phyloP scores from a whole-genome alignment of 2,329 filamentous ascomycete species.

The Stromatinia cepivora region DNA sequence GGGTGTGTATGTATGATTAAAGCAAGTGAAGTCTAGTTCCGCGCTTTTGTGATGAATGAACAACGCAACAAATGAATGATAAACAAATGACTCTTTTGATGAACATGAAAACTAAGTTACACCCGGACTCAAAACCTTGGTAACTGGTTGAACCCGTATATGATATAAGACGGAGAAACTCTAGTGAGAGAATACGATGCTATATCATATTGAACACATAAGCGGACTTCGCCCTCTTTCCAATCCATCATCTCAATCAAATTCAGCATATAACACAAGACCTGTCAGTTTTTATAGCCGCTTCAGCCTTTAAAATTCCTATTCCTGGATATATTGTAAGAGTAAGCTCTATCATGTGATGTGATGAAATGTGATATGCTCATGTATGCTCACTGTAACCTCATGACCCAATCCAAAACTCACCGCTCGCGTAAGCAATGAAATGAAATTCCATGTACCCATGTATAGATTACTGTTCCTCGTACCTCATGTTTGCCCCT shows the following conservation, averaged over 20 bases:
- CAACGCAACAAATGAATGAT: background rate
- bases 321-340: background rate
- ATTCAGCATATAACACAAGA: background rate
- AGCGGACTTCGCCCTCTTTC: background rate
- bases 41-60: background rate
- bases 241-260: background rate
- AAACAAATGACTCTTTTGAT: background rate
- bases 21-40: background rate
- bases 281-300: background rate
- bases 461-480: background rate
- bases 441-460: background rate
- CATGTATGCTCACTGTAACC: background rate
- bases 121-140: background rate
- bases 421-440: conserved; percentile 1
- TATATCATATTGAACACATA: background rate
- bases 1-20: too few species aligned
- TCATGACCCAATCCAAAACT: background rate
- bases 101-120: background rate
- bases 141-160: background rate
- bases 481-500: background rate
- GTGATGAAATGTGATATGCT: background rate
- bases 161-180: background rate
- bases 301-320: background rate
- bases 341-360: conserved; percentile 13
- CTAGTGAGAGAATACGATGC: background rate